Evolutionary conservation across 78 protist species (phyloP).

Genomic region (Protostelium mycophagum): DNA sequence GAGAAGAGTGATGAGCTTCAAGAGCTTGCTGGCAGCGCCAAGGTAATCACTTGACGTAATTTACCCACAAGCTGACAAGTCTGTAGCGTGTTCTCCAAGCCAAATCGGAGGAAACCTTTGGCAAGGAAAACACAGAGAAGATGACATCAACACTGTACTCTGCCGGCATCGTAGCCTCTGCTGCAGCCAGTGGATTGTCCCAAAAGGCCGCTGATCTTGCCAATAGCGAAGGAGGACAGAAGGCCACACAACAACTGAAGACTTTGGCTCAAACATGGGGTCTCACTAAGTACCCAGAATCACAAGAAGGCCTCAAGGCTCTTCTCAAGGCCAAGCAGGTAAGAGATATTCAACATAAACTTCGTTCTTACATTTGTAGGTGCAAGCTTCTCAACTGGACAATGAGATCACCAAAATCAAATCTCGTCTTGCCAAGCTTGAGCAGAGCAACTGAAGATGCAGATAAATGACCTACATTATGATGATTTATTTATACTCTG

Average conservation of each 20-base stretch:
- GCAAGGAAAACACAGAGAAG: too few species aligned
- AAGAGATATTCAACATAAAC: background rate
- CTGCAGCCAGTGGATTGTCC: background rate
- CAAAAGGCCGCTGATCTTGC: background rate
- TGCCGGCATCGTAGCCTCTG: background rate
- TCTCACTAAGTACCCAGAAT: background rate
- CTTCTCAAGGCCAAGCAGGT: background rate
- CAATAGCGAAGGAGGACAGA: background rate
- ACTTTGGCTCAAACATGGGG: background rate
- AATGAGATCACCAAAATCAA: background rate
- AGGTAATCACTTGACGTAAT: too few species aligned
- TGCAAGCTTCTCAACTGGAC: background rate
- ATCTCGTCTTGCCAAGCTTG: background rate
- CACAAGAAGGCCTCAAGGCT: background rate
- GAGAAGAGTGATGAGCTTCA: background rate
- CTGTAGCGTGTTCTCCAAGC: too few species aligned
- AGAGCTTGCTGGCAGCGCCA: background rate
- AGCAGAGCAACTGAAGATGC: background rate
- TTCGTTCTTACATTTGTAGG: background rate
- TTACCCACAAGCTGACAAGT: too few species aligned
- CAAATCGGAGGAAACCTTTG: background rate
- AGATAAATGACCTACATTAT: too few species aligned
- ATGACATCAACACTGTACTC: too few species aligned
- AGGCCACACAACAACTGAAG: background rate
- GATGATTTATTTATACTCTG: constrained; percentile 19